Conservation (phyloP, 768 basidiomycete genomes). For the Naganishia kalamii region DNA sequence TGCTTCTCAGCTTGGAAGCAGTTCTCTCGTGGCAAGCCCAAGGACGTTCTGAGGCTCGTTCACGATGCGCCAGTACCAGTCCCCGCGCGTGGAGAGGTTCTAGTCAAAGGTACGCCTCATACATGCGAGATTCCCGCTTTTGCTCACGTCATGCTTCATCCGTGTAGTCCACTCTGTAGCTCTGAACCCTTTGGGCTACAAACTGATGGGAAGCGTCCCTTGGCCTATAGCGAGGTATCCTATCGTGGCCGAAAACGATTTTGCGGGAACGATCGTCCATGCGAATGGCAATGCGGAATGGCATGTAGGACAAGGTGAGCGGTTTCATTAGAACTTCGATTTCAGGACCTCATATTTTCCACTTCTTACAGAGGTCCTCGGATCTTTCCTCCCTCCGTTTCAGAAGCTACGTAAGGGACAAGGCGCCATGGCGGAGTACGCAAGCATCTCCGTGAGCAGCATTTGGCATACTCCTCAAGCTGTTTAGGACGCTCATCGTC, state of each 20-base stretch:
- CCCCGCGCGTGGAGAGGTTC: conserved; percentile 49
- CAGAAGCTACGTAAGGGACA: conserved; percentile 19
- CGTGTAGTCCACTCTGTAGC: conserved; percentile 18
- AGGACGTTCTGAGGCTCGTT: conserved; percentile 1
- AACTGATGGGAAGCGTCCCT: conserved; percentile 44
- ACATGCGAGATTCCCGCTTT: background rate
- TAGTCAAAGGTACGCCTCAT: conserved; percentile 47
- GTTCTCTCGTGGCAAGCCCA: conserved; percentile 16
- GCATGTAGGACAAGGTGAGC: conserved; percentile 57
- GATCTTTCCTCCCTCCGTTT: background rate
- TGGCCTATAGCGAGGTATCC: conserved; percentile 53
- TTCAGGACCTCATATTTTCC: background rate
- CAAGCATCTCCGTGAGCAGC: conserved; percentile 26
- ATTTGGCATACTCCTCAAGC: background rate
- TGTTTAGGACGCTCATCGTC: background rate
- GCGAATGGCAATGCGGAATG: conserved; percentile 53
- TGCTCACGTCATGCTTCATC: background rate
- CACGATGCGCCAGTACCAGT: conserved; percentile 16
- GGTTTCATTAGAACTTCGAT: background rate
- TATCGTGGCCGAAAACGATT: conserved; percentile 57
- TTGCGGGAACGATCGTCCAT: conserved; percentile 60
- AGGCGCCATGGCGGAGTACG: conserved; percentile 20
- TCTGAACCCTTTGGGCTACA: conserved; percentile 23
- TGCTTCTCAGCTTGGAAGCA: conserved; percentile 13
- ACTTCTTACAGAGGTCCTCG: conserved; percentile 3